Base-by-base conservation (phyloP, 371 early-diverging fungal species). In the Mucor irregularis region DNA sequence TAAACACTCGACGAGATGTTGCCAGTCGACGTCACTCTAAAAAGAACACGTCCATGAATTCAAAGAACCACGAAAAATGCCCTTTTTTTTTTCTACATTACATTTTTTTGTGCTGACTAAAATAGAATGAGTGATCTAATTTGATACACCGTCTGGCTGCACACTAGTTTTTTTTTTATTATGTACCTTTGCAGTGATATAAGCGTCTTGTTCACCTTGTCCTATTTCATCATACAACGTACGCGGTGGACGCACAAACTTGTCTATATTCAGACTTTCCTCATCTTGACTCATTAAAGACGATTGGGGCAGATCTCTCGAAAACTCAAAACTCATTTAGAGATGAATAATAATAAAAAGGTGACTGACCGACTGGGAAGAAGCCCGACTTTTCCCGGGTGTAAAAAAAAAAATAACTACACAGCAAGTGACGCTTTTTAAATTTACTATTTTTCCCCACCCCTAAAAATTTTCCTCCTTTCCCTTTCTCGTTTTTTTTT, bases 311-410 rank as follows among this genome's bases (percentile, higher is more conserved):
- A 65, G 34, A 9, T 56, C 53, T 21, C 52, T 60, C 35, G 49
- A 31, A 44, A 62, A 57, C 2, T 49, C 19, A 14, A 29, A 4
- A 30, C 56, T 56, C 56, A 56, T 56, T 13, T 45, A 44, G 19
- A 26, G 29, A 30, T 44, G 44, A 51, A 44, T 22, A 28, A 28
- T 28, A 37, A 34, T 5, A 44, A 51, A 34, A 50, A 31, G 14
- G 40, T 38, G 28, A 22, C 49, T 43, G 29, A 39, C 44, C 38
- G 37, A 47, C 22, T 40, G 49, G 43, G 49, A 58, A 44, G 50
- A 56, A 52, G 49, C 63, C 63, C 63, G 63, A 57, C 35, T 57
- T 62, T 33, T 62, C 57, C 63, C 62, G 62, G 44, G 29, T 28
- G 30, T 38, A 31, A 28, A 14, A 5, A 16, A 42, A n/a, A 42